A percentile compares a stretch with the other conserved stretches of the same genome.
Conservation (phyloP, 2,329 filamentous ascomycete genomes). For the Malbranchea cinnamomea region DNA sequence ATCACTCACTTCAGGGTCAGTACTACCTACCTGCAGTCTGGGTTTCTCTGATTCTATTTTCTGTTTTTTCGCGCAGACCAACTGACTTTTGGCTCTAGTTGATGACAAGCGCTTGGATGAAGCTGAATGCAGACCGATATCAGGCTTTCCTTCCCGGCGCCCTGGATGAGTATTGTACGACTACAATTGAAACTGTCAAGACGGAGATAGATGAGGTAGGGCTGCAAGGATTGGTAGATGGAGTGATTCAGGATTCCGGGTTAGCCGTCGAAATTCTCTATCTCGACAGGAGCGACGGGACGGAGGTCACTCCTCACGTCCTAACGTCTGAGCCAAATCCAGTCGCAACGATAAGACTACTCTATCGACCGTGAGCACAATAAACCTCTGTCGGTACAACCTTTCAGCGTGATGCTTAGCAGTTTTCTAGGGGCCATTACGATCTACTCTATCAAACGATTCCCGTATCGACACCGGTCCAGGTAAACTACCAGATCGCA, state of each 20-base stretch:
- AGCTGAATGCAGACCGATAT: slow-evolving; percentile 54
- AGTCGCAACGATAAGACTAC: slow-evolving; percentile 50
- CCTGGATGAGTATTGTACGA: slow-evolving; percentile 53
- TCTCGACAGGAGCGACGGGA: slow-evolving; percentile 69
- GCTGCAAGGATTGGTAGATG: slow-evolving; percentile 59
- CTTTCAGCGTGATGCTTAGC: background rate
- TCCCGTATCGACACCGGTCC: slow-evolving; percentile 15
- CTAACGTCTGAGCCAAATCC: slow-evolving; percentile 17
- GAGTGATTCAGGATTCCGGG: slow-evolving; percentile 63
- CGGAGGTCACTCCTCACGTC: slow-evolving; percentile 46
- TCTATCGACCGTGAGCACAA: slow-evolving; percentile 48
- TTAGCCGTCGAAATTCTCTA: slow-evolving; percentile 81
- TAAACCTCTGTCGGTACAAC: no score
- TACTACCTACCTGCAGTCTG: slow-evolving; percentile 1
- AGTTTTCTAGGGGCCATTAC: slow-evolving; percentile 56
- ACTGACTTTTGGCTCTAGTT: slow-evolving; percentile 40
- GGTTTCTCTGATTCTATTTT: background rate
- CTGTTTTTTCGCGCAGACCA: slow-evolving; percentile 5
- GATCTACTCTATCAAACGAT: slow-evolving; percentile 69
- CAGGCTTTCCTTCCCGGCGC: slow-evolving; percentile 53
- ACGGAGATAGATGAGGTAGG: slow-evolving; percentile 88
- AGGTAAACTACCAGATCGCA: slow-evolving; percentile 27
- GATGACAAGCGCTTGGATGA: slow-evolving; percentile 73
- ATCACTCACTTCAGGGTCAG: slow-evolving; percentile 65
- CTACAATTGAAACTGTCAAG: slow-evolving; percentile 56